These are phyloP conservation scores for Steccherinum ochraceum DNA, from an alignment of 768 basidiomycete genomes.

Conservation along the genomic window DNA sequence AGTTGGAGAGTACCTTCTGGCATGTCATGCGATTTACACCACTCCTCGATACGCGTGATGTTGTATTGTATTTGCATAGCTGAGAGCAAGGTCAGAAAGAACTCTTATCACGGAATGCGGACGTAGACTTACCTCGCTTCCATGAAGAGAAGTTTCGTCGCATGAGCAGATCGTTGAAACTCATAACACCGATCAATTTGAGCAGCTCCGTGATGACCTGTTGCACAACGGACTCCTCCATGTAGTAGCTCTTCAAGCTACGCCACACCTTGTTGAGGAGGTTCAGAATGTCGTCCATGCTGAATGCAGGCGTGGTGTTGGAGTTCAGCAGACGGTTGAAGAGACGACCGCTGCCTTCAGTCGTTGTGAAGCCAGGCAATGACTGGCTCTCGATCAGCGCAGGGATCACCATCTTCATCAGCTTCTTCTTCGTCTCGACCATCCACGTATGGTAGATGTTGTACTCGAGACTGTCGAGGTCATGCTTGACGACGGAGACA, in stretches of 20 bases:
- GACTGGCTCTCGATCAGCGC: constrained; percentile 97
- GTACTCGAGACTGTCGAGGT: constrained; percentile 96
- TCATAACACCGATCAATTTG: constrained; percentile 92
- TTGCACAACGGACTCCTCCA: constrained; percentile 95
- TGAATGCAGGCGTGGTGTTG: constrained; percentile 83
- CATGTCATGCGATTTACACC: constrained; percentile 99
- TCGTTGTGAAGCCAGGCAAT: constrained; percentile 94
- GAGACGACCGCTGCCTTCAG: constrained; percentile 85
- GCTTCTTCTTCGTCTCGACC: constrained; percentile 93
- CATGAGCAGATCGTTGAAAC: constrained; percentile 98
- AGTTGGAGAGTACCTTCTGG: constrained; percentile 96
- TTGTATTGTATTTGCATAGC: constrained; percentile 99
- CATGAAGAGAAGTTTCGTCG: constrained; percentile 98
- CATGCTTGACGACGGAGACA: constrained; percentile 97
- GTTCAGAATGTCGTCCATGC: constrained; percentile 98
- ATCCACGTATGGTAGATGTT: constrained; percentile 99
- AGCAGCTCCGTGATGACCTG: constrained; percentile 93
- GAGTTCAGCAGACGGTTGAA: constrained; percentile 90
- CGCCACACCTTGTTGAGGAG: constrained; percentile 97
- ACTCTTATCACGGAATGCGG: not conserved
- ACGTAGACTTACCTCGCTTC: constrained; percentile 78
- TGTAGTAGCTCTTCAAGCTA: constrained; percentile 95
- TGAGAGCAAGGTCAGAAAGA: constrained; percentile 24
- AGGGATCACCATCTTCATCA: constrained; percentile 98
- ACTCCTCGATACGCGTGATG: constrained; percentile 94